phyloP scores from a whole-genome alignment of 257 asterid genomes.

The Solanum infundibuliforme region DNA sequence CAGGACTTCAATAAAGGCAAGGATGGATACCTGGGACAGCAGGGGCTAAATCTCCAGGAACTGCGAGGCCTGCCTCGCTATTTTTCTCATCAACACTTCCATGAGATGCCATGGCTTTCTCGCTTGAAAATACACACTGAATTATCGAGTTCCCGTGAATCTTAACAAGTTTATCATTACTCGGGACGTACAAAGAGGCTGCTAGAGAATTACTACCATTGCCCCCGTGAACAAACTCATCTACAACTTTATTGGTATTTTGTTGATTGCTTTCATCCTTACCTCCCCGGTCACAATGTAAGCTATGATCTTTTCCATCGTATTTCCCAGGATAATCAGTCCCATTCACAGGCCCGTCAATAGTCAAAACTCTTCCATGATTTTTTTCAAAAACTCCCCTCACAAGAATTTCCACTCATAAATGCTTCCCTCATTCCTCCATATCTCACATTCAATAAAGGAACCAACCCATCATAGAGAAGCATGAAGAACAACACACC shows the following conservation, averaged over 20 bases:
- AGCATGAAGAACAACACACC: no score
- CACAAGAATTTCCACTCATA: no score
- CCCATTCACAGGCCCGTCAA: no score
- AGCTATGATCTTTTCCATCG: slow-evolving; percentile 21
- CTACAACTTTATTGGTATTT: not conserved
- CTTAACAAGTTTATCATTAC: slow-evolving; percentile 61
- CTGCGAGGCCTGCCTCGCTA: slow-evolving; percentile 49
- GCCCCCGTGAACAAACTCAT: slow-evolving; percentile 22
- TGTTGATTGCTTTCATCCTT: not conserved
- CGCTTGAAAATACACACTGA: slow-evolving; percentile 55
- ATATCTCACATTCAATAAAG: no score
- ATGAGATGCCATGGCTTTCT: slow-evolving; percentile 56
- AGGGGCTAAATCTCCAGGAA: slow-evolving; percentile 36
- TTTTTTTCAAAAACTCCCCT: no score
- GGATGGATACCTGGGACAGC: slow-evolving; percentile 41
- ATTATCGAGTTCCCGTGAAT: slow-evolving; percentile 62
- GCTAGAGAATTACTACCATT: slow-evolving; percentile 53
- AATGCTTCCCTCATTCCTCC: no score
- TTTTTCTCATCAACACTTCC: slow-evolving; percentile 15
- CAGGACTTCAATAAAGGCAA: not conserved
- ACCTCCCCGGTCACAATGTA: slow-evolving; percentile 10
- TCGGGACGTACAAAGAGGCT: slow-evolving; percentile 58
- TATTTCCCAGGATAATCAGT: slow-evolving; percentile 19
- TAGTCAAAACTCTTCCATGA: no score
- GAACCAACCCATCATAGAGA: no score